Evolutionary conservation across 805 yeast genomes (phyloP), one percentile per base, ranked within the genome.

Genomic region (Wickerhamomyces silvicola): DNA sequence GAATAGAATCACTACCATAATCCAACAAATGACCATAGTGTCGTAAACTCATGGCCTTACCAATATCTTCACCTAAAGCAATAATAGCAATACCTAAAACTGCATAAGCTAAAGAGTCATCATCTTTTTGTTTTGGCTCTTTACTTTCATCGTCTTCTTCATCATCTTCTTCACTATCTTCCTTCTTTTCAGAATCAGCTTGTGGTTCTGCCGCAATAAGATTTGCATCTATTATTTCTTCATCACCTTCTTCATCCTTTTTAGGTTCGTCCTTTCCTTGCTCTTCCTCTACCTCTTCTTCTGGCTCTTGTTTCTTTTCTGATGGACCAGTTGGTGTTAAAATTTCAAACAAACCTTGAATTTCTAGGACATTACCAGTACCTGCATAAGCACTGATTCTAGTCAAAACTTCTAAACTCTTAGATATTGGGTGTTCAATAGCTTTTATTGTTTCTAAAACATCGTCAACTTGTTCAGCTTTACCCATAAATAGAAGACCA

Each of bases 21-120:
- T 92, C 98, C 94, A 92, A 86, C 58, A 92, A 70, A 60, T 92
- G 98, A 28, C 95, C 88, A 57, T 90, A 90, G 60, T 92, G 98
- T 56, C 98, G 88, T 53, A 90, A 64, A 8, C 90, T 81, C 98
- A 92, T 92, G 47, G 90, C 96, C 59, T 84, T 94, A 21, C 99
- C 98, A 56, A 92, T 84, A 43, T 85, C 95, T 60, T 92, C 99
- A 42, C 99, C 99, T 82, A 92, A 80, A 10, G 96, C 92, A 49
- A 94, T 83, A 42, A 83, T 71, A 0, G 97, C 98, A 44, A 92
- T 73, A 38, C 98, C 98, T 32, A 92, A 69, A 13, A 92, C 97
- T 8, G 97, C 92, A 52, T 84, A 85, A 2, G 94, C 94, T 50
- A 56, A 46, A 31, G 63, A 66, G 25, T 58, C 66, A 24, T 51